Evolutionary conservation across 2,329 filamentous ascomycete genomes (phyloP).

Genomic region (Hypoxylon sp.): DNA sequence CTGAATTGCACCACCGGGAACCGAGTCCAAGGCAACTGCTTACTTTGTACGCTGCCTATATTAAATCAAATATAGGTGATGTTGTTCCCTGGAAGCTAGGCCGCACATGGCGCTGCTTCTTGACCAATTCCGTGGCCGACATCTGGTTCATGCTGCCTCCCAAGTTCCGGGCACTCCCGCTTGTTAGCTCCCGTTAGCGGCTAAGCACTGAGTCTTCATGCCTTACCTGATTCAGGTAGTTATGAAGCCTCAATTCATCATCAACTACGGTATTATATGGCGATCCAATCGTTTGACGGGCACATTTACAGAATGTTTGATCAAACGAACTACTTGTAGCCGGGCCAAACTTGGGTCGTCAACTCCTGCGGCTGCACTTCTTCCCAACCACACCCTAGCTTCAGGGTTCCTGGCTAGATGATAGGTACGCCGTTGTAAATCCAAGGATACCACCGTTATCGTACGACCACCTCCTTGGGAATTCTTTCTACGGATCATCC

Average conservation of each 20-base stretch:
- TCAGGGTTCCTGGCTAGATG: slow-evolving; percentile 8
- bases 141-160: slow-evolving; percentile 33
- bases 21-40: slow-evolving; percentile 13
- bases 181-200: slow-evolving; percentile 35
- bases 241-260: slow-evolving; percentile 12
- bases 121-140: slow-evolving; percentile 20
- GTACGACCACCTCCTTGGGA: slow-evolving; percentile 22
- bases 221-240: slow-evolving; percentile 3
- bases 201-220: slow-evolving; percentile 10
- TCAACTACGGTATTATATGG: slow-evolving; percentile 1
- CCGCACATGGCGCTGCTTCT: slow-evolving; percentile 10
- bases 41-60: slow-evolving; percentile 4
- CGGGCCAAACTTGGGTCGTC: slow-evolving; percentile 10
- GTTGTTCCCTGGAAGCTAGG: slow-evolving; percentile 17
- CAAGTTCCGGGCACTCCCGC: slow-evolving; percentile 39
- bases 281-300: slow-evolving; percentile 1
- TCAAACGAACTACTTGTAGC: slow-evolving; percentile 6
- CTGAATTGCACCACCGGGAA: slow-evolving; percentile 22
- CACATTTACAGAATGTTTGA: neutral
- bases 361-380: slow-evolving; percentile 5
- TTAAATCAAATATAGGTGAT: slow-evolving; percentile 18
- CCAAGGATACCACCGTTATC: slow-evolving; percentile 24
- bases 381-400: slow-evolving; percentile 13
- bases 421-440: slow-evolving; percentile 16
- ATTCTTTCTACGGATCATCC: slow-evolving; percentile 14